These are phyloP conservation scores for Austroboletus novae-zelandiae DNA, from an alignment of 1,284 basidiomycete species.

Conservation along the genomic window DNA sequence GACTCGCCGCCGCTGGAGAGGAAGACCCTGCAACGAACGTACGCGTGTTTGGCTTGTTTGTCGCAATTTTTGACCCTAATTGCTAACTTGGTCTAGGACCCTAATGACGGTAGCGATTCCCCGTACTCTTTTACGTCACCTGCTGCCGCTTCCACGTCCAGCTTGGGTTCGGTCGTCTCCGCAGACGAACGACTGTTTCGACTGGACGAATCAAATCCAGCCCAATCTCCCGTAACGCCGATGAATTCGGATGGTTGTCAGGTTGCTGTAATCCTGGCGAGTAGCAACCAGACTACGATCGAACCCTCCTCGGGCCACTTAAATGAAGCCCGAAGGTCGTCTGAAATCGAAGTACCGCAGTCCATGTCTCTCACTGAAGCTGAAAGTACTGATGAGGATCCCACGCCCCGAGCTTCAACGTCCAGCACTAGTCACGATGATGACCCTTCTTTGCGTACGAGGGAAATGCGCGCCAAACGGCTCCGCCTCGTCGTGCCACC, in stretches of 20 bases:
- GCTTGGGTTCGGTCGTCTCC: slow-evolving; percentile 31
- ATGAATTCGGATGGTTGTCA: too few relatives aligned
- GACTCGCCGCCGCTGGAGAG: slow-evolving; percentile 1
- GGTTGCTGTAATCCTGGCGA: too few relatives aligned
- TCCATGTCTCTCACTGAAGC: slow-evolving; percentile 8
- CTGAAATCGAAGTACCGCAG: slow-evolving; percentile 3
- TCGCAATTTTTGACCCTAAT: slow-evolving; percentile 2
- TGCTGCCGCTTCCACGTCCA: slow-evolving; percentile 26
- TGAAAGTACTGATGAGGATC: slow-evolving; percentile 20
- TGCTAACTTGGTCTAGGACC: slow-evolving; percentile 6
- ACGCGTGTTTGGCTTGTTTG: slow-evolving; percentile 2
- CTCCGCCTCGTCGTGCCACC: slow-evolving; percentile 18
- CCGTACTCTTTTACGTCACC: slow-evolving; percentile 15
- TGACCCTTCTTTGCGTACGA: not conserved
- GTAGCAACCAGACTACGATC: not conserved
- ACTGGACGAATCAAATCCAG: not conserved
- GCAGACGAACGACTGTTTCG: slow-evolving; percentile 26
- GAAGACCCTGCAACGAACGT: slow-evolving; percentile 4
- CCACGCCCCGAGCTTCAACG: slow-evolving; percentile 22
- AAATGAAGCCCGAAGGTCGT: slow-evolving; percentile 2
- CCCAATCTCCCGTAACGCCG: slow-evolving; percentile 9
- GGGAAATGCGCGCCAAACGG: slow-evolving; percentile 12
- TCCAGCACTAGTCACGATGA: slow-evolving; percentile 10
- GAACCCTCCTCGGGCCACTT: slow-evolving; percentile 3
- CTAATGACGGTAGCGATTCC: not conserved